Percentiles rank a stretch among this genome's conserved stretches.
Conservation (phyloP, 148 eudicot genomes). For the Fallopia convolvulus region DNA sequence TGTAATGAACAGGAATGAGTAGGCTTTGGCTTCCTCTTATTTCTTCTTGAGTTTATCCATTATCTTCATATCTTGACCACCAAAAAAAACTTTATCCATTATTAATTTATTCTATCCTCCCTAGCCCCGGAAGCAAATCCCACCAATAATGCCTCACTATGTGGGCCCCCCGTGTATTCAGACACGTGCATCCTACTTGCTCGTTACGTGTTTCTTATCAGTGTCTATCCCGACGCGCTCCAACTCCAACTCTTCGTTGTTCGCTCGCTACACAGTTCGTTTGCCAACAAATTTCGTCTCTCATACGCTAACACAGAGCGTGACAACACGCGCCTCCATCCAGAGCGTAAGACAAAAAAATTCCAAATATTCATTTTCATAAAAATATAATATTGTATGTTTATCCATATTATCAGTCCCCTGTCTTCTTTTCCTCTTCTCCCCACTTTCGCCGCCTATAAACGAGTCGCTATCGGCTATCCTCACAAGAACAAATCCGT, state of each 20-base stretch:
- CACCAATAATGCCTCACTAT: neutral
- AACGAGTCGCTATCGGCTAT: slow-evolving; percentile 1
- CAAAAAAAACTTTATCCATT: neutral
- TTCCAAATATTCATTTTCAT: neutral
- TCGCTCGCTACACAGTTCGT: neutral
- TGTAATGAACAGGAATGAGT: too few species aligned
- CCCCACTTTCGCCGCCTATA: slow-evolving; percentile 11
- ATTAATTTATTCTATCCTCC: neutral
- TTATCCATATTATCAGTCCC: neutral
- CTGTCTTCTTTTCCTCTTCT: neutral
- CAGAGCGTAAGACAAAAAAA: neutral
- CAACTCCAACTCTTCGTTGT: neutral
- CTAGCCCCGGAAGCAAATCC: neutral
- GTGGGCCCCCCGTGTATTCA: neutral
- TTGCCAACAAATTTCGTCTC: too few species aligned
- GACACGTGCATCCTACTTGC: neutral
- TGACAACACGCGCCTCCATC: neutral
- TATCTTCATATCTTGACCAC: neutral
- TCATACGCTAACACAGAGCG: neutral
- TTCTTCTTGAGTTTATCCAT: neutral
- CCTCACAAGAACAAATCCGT: neutral
- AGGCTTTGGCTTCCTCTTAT: too few species aligned
- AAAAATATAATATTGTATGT: neutral
- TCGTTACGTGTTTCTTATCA: neutral
- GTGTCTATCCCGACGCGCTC: neutral